Evolutionary conservation across 2,329 filamentous ascomycete species (phyloP), one percentile per base, ranked within the genome.

Genomic region (Hymenoscyphus repandus): DNA sequence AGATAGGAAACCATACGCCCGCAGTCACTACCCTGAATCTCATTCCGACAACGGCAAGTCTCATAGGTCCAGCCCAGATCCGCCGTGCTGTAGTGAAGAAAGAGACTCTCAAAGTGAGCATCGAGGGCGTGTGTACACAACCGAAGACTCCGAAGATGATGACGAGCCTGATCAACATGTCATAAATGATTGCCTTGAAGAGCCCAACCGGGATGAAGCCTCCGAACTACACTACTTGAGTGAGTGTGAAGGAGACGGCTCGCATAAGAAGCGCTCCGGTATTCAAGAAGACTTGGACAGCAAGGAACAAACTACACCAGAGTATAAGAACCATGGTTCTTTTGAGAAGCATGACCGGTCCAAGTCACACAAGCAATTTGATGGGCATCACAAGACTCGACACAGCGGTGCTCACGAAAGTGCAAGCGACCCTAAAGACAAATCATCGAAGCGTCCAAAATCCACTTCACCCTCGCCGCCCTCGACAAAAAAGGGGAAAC

Each of bases 311-410:
- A 4, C 4, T 27, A 7, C 22, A 27, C 22, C 4, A 4, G 22
- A 27, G 22, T 27, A 27, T 27, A 27, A 27, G 22, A 27, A 27
- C 22, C n/a, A 33, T 15, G 12, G 18, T 15, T 6, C 30, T 15
- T 13, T 31, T 22, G 44, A 46, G 22, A 34, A 33, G 30, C 34
- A 49, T 36, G n/a, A 37, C 15, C 2, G 18, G 10, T 12, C 39
- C 13, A 53, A 49, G 37, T 38, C 20, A 11, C 45, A 48, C 20
- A 17, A 46, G 40, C 27, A 50, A 11, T 46, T 20, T 31, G 44
- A 51, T 36, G 33, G 45, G 20, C 44, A 51, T 34, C 17, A 27
- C 7, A 27, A 27, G 22, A 27, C 22, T 7, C 22, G 31, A 2
- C 33, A 49, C 18, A n/a, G n/a, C n/a, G n/a, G n/a, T n/a, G n/a